Evolutionary conservation across 495 filamentous ascomycete species (phyloP).

Genomic region (Cercophora sp.): DNA sequence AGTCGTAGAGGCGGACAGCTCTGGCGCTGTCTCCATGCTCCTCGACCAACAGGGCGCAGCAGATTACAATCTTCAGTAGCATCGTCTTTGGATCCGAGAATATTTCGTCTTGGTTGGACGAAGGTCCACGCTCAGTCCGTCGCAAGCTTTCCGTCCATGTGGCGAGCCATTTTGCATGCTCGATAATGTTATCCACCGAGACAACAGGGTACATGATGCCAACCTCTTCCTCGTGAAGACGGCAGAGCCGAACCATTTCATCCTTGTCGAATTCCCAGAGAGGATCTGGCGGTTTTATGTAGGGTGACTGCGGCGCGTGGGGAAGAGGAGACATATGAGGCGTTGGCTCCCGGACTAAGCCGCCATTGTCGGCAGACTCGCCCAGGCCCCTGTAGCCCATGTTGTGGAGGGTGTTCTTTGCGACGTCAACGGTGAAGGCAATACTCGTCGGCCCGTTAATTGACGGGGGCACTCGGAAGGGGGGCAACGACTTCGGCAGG

Average conservation of each 20-base stretch:
- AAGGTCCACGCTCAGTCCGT: conserved; percentile 22
- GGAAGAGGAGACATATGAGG: conserved; percentile 46
- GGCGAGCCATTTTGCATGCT: conserved; percentile 61
- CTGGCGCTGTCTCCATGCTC: conserved; percentile 71
- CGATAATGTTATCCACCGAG: conserved; percentile 61
- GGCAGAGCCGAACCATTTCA: conserved; percentile 67
- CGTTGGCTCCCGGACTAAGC: conserved; percentile 44
- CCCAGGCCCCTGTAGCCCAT: conserved; percentile 71
- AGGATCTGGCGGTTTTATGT: conserved; percentile 56
- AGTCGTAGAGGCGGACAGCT: conserved; percentile 65
- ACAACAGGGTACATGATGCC: conserved; percentile 83
- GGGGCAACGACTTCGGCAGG: conserved; percentile 21
- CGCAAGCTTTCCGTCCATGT: conserved; percentile 58
- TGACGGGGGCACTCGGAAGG: conserved; percentile 49
- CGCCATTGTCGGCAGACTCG: conserved; percentile 57
- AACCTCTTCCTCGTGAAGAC: conserved; percentile 77
- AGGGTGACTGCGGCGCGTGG: conserved; percentile 25
- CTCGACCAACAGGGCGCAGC: conserved; percentile 68
- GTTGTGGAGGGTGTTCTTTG: conserved; percentile 78
- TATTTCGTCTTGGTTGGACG: conserved; percentile 47
- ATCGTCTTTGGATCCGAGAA: conserved; percentile 66
- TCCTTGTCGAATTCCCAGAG: conserved; percentile 69
- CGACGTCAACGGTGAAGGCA: conserved; percentile 80
- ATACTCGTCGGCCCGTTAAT: conserved; percentile 86
- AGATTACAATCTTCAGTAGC: conserved; percentile 74